phyloP scores from a whole-genome alignment of 169 alveolate genomes.

The Plasmodium gaboni region DNA sequence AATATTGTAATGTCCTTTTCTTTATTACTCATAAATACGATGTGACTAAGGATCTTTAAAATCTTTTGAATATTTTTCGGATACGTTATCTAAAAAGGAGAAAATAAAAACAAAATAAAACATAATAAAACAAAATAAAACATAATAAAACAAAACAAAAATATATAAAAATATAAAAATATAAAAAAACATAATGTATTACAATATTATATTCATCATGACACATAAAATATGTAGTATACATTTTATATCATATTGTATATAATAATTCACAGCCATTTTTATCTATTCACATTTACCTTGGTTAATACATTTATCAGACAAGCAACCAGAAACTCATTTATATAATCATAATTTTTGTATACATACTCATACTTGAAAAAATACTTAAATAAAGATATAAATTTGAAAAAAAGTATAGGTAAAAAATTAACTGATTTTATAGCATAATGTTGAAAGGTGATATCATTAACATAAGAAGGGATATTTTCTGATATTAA shows the following conservation, averaged over 20 bases:
- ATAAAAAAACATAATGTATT: neutral
- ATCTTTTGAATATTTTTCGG: conserved; percentile 48
- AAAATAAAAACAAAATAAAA: neutral
- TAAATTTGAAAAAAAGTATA: conserved; percentile 50
- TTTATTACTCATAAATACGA: conserved; percentile 46
- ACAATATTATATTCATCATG: too few relatives aligned
- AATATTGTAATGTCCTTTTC: conserved; percentile 61
- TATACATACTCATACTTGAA: conserved; percentile 56
- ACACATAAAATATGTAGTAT: neutral
- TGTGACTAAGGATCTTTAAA: conserved; percentile 56
- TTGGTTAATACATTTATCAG: conserved; percentile 15
- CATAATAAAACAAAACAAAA: neutral
- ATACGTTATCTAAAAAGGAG: conserved; percentile 6
- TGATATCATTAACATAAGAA: neutral
- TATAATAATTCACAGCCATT: too few relatives aligned
- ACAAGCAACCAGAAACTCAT: conserved; percentile 43
- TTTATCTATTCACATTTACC: conserved; percentile 1
- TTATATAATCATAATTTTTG: conserved; percentile 37
- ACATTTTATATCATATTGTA: neutral
- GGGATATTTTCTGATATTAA: neutral
- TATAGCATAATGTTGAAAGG: conserved; percentile 14
- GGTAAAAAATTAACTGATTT: conserved; percentile 63
- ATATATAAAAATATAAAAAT: too few relatives aligned
- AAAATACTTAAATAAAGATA: conserved; percentile 36
- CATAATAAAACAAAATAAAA: neutral